Evolutionary conservation across 331 rosid genomes (phyloP).

Genomic region (Spiraea crenata): DNA sequence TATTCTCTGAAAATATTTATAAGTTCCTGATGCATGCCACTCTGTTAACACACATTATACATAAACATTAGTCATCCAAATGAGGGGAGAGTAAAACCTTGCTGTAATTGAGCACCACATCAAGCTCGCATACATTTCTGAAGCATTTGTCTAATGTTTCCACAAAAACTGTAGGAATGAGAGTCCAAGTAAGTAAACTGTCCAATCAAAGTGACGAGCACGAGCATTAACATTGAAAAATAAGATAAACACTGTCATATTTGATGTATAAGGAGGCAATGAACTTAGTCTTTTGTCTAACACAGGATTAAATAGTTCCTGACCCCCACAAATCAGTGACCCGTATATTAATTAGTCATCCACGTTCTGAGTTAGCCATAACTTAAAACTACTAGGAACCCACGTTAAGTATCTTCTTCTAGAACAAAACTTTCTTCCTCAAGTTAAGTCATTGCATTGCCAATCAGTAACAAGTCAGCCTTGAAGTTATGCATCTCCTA

Average conservation of each 20-base stretch:
- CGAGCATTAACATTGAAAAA: background rate
- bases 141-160: constrained; percentile 97
- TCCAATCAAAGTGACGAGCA: constrained; percentile 13
- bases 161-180: constrained; percentile 73
- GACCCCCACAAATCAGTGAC: no score
- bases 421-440: background rate
- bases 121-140: constrained; percentile 95
- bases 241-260: constrained; percentile 7
- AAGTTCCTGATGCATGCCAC: constrained; percentile 2
- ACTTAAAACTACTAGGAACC: no score
- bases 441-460: background rate
- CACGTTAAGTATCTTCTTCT: background rate
- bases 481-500: no score
- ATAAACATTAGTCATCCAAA: background rate
- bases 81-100: constrained; percentile 49
- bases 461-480: background rate
- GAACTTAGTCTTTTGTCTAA: constrained; percentile 21
- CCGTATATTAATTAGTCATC: no score
- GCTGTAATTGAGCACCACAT: constrained; percentile 84
- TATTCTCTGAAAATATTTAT: background rate
- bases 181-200: constrained; percentile 25
- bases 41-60: constrained; percentile 4
- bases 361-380: no score
- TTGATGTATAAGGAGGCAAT: constrained; percentile 26
- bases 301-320: no score